Base-by-base conservation (phyloP, 163 green algal genomes). In the Scenedesmus sp. region DNA sequence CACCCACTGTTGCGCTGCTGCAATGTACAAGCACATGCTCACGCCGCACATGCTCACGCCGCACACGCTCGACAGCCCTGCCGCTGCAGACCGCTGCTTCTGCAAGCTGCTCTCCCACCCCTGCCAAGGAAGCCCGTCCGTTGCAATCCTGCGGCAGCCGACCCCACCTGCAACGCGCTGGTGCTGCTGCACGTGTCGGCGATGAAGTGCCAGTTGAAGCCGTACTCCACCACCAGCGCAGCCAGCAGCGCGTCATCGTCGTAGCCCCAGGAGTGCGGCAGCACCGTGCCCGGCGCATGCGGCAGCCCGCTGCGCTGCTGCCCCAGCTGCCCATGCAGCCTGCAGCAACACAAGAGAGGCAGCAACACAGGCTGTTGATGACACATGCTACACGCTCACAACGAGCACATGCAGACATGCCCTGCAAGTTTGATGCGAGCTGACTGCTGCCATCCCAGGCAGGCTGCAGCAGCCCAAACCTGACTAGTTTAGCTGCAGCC, bases 181-280 rank as follows among this genome's bases (percentile, higher is more conserved):
- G 81, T 88, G 81, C 88, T 88, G 61, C 59, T 85, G 61, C 56
- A 79, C 1, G 70, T 84, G 81, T 92, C 88, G 0, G 88, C 88
- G 35, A 92, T 79, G 46, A 92, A 92, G 61, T 83, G 65, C 88
- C 88, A 92, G 46, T 92, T 92, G 88, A 65, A 84, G 43, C 30
- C 30, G 68, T 85, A 92, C 81, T 92, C 88, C 46, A 83, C 61
- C 4, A 89, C 81, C 61, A 92, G 65, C 18, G 88, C 88, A 35
- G 65, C 65, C 44, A 92, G 88, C 81, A 92, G 88, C 30, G 46
- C 88, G 42, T 92, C 88, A n/a, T 92, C 88, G 79, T 86, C 79
- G 43, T 87, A 87, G 42, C 78, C 43, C 87, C 87, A 91, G 59
- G 68, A 76, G 43, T 87, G 78, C 24, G 87, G 87, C 78, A 87